Evolutionary conservation across 2,329 filamentous ascomycete genomes (phyloP).

Genomic region (Incumbomyces lentus): DNA sequence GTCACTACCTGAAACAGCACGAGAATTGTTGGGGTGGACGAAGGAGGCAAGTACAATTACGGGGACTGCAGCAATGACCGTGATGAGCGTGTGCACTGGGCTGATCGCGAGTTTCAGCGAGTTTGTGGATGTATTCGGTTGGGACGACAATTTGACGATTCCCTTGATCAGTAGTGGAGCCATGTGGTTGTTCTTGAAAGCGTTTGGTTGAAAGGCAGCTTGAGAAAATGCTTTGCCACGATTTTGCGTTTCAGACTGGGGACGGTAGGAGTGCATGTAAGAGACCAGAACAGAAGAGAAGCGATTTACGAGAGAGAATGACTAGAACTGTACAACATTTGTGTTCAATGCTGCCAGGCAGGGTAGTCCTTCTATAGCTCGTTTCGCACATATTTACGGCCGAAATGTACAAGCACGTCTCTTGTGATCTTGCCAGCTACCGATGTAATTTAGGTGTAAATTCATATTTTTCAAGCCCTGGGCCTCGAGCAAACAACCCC

Average conservation of each 20-base stretch:
- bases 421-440: too few relatives aligned
- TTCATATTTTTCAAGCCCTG: too few relatives aligned
- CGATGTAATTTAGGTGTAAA: too few relatives aligned
- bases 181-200: conserved; percentile 81
- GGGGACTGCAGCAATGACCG: conserved; percentile 62
- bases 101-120: conserved; percentile 81
- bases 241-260: neutral
- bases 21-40: conserved; percentile 52
- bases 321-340: too few relatives aligned
- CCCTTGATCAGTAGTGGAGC: conserved; percentile 80
- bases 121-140: conserved; percentile 79
- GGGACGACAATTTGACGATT: conserved; percentile 97
- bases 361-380: too few relatives aligned
- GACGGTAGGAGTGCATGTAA: conserved; percentile 1
- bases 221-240: neutral
- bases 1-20: conserved; percentile 53
- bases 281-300: too few relatives aligned
- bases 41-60: conserved; percentile 51
- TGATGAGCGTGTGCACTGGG: conserved; percentile 81
- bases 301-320: too few relatives aligned
- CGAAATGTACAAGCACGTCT: too few relatives aligned
- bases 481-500: too few relatives aligned
- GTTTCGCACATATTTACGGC: too few relatives aligned
- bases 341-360: too few relatives aligned
- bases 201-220: conserved; percentile 49